Base-by-base conservation (phyloP, 371 early-diverging fungal genomes). In the Fennellomyces sp. region DNA sequence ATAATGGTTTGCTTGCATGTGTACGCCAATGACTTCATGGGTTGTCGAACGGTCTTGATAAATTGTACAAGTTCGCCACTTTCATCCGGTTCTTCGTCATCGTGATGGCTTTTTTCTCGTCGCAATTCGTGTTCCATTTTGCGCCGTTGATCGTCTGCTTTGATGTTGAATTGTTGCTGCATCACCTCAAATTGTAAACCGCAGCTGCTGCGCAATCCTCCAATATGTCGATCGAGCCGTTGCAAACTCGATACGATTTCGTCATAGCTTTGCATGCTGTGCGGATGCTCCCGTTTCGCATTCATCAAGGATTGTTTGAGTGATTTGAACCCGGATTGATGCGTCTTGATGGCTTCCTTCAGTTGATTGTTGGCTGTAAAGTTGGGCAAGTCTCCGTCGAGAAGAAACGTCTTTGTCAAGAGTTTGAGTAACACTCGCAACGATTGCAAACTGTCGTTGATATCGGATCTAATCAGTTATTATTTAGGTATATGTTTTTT, bases 151-250 rank as follows among this genome's bases (percentile, higher is more conserved):
- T 58, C 59, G 30, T 47, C 59, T 6, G 59, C 54, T 26, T 47
- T 52, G 27, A 59, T 42, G 29, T 59, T 50, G 33, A 30, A 52
- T 33, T 52, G 30, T 17, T 23, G 15, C 5, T 65, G 70, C 57
- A 82, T 70, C 39, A 82, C 80, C 59, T 86, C 86, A 59, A 83
- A 84, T 57, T 88, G 83, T 7, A 88, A 56, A 23, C 86, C 88
- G 56, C 85, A 84, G 30, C 86, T 84, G 55, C 83, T 86, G 17
- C 88, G 72, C n/a, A 88, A 63, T 25, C 88, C 82, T 21, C 88
- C 82, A 48, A 89, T 65, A 56, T 86, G 86, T 54, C 84, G 86
- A 17, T 88, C 80, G 21, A 91, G 70, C 1, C 83, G 84, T 58
- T 87, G 83, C 1, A 89, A 64, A 17, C 80, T 75, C 0, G 71